phyloP scores from a whole-genome alignment of 2,329 filamentous ascomycete genomes.

The Xylariaceae sp. region DNA sequence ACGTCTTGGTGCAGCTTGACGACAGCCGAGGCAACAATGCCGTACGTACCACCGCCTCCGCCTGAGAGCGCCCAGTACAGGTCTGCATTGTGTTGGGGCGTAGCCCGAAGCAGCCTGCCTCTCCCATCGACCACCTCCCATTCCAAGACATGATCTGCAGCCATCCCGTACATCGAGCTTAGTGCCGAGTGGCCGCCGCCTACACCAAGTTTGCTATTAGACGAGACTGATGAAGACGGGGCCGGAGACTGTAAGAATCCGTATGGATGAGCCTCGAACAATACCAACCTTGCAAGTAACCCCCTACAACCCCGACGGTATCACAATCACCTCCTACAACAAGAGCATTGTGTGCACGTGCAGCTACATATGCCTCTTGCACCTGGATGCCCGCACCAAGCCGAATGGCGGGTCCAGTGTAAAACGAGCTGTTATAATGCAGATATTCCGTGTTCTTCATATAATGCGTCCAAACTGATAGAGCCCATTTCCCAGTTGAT shows the following conservation, averaged over 20 bases:
- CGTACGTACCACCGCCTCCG: slow-evolving; percentile 65
- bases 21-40: slow-evolving; percentile 61
- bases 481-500: slow-evolving; percentile 7
- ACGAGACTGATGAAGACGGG: background rate
- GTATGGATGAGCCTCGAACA: no score
- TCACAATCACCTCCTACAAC: slow-evolving; percentile 10
- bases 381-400: slow-evolving; percentile 12
- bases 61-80: slow-evolving; percentile 69
- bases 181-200: background rate
- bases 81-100: slow-evolving; percentile 54
- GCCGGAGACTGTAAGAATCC: no score
- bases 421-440: slow-evolving; percentile 1
- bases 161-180: background rate
- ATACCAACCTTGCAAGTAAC: slow-evolving; percentile 10
- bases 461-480: slow-evolving; percentile 22
- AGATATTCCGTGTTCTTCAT: slow-evolving; percentile 4
- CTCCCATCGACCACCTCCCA: slow-evolving; percentile 61
- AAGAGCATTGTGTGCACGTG: background rate
- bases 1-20: slow-evolving; percentile 55
- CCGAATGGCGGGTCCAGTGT: slow-evolving; percentile 13
- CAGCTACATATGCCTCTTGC: slow-evolving; percentile 5
- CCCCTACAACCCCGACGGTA: slow-evolving; percentile 15
- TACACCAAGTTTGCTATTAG: background rate
- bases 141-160: slow-evolving; percentile 53
- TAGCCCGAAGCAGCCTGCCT: slow-evolving; percentile 55